Evolutionary conservation across 1,139 yeast genomes (phyloP).

Genomic region (Geotrichum fermentans): DNA sequence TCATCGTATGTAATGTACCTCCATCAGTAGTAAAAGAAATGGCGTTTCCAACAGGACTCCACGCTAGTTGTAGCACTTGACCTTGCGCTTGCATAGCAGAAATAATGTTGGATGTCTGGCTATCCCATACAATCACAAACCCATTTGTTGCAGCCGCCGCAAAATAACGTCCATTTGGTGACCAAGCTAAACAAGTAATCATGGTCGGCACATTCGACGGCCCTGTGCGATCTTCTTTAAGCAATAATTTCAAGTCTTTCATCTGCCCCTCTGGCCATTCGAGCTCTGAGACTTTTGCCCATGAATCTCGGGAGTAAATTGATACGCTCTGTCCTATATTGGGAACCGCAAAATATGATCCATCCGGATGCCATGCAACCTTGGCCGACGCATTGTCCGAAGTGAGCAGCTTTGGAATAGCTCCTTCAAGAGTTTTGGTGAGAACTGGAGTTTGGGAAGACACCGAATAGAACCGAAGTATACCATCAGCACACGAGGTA

Average conservation of each 20-base stretch:
- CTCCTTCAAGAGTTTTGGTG: constrained; percentile 43
- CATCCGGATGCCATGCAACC: constrained; percentile 59
- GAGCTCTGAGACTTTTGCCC: constrained; percentile 17
- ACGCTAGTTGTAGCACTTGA: constrained; percentile 28
- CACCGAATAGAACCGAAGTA: constrained; percentile 58
- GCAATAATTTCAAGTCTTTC: constrained; percentile 12
- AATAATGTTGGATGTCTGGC: background rate
- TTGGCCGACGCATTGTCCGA: constrained; percentile 41
- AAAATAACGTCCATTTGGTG: constrained; percentile 54
- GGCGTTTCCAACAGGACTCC: constrained; percentile 39
- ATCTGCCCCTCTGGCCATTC: background rate
- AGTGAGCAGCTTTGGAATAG: constrained; percentile 35
- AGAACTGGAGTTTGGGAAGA: constrained; percentile 42
- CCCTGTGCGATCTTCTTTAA: constrained; percentile 8
- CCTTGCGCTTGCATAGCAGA: constrained; percentile 12
- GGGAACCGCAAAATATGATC: constrained; percentile 59
- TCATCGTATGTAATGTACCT: constrained; percentile 34
- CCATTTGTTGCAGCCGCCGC: constrained; percentile 51
- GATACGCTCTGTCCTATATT: constrained; percentile 40
- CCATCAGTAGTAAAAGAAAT: constrained; percentile 34
- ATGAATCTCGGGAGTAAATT: constrained; percentile 30
- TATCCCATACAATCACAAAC: constrained; percentile 54
- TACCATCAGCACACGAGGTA: constrained; percentile 64
- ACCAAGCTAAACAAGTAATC: constrained; percentile 52
- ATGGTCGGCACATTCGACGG: constrained; percentile 23